Evolutionary conservation across 2,329 filamentous ascomycete genomes (phyloP).

Genomic region (Hypoxylon sp.): DNA sequence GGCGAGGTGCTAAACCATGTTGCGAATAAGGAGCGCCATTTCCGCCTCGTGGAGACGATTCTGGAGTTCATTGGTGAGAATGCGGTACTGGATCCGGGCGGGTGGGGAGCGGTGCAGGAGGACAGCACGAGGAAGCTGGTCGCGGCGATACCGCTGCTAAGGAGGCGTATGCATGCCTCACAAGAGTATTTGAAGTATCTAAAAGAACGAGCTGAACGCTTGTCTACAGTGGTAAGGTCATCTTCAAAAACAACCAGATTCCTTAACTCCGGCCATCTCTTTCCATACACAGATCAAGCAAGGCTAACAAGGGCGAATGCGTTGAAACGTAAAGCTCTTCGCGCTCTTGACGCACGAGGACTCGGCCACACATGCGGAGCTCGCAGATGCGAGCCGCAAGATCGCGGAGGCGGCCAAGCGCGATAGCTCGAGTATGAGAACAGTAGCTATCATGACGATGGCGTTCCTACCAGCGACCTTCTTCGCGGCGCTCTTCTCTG

Average conservation of each 20-base stretch:
- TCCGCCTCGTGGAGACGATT: slow-evolving; percentile 41
- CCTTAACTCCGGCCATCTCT: neutral
- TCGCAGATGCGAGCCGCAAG: slow-evolving; percentile 41
- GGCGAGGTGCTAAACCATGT: slow-evolving; percentile 47
- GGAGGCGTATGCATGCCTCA: slow-evolving; percentile 44
- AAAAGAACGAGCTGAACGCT: slow-evolving; percentile 48
- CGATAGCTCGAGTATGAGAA: slow-evolving; percentile 47
- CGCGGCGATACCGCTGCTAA: slow-evolving; percentile 47
- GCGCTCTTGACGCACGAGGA: slow-evolving; percentile 49
- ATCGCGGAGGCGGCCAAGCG: slow-evolving; percentile 45
- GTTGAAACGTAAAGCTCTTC: slow-evolving; percentile 43
- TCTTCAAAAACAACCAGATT: neutral
- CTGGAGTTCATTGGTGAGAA: slow-evolving; percentile 42
- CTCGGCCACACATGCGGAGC: slow-evolving; percentile 42
- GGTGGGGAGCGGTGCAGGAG: slow-evolving; percentile 23
- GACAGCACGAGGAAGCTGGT: slow-evolving; percentile 41
- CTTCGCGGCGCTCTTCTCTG: slow-evolving; percentile 47
- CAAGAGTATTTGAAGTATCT: slow-evolving; percentile 48
- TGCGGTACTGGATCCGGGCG: slow-evolving; percentile 18
- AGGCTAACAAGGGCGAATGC: slow-evolving; percentile 19
- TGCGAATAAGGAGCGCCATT: slow-evolving; percentile 48
- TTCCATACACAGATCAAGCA: neutral
- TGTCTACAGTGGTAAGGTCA: slow-evolving; percentile 48
- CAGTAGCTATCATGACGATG: slow-evolving; percentile 49
- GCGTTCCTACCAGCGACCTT: slow-evolving; percentile 50